Conservation (phyloP, 164 flowering plant genomes). For the Piper betle region DNA sequence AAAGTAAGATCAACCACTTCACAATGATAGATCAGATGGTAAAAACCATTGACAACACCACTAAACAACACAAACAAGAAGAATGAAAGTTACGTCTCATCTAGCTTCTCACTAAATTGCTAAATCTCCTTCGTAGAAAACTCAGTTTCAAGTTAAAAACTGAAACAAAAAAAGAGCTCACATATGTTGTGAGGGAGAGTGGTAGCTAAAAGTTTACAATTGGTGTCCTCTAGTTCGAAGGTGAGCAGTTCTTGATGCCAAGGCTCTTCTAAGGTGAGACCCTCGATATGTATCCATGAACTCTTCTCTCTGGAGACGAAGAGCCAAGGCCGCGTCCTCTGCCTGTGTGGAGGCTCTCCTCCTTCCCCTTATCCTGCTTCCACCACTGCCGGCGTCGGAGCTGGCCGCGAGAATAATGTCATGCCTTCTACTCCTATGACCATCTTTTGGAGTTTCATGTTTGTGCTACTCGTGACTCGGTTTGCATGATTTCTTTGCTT, state of each 20-base stretch:
- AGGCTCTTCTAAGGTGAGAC: conserved; percentile 55
- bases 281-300: conserved; percentile 46
- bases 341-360: conserved; percentile 27
- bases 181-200: too few species aligned
- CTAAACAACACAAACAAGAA: too few species aligned
- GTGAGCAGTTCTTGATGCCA: conserved; percentile 65
- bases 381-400: not conserved
- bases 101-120: too few species aligned
- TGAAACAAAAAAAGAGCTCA: too few species aligned
- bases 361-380: conserved; percentile 8
- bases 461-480: conserved; percentile 16
- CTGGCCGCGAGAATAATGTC: not conserved
- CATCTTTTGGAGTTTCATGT: conserved; percentile 8
- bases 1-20: too few species aligned
- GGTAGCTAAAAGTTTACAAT: too few species aligned
- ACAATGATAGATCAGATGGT: too few species aligned
- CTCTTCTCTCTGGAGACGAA: conserved; percentile 85
- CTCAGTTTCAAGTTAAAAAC: too few species aligned
- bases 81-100: too few species aligned
- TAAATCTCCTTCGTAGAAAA: too few species aligned
- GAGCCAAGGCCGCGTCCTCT: conserved; percentile 82
- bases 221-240: conserved; percentile 16
- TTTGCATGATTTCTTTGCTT: conserved; percentile 43
- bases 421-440: not conserved
- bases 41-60: too few species aligned